Percentiles rank a stretch among this genome's conserved stretches.
Conservation (phyloP, 805 yeast genomes). For the Lachancea thermotolerans region DNA sequence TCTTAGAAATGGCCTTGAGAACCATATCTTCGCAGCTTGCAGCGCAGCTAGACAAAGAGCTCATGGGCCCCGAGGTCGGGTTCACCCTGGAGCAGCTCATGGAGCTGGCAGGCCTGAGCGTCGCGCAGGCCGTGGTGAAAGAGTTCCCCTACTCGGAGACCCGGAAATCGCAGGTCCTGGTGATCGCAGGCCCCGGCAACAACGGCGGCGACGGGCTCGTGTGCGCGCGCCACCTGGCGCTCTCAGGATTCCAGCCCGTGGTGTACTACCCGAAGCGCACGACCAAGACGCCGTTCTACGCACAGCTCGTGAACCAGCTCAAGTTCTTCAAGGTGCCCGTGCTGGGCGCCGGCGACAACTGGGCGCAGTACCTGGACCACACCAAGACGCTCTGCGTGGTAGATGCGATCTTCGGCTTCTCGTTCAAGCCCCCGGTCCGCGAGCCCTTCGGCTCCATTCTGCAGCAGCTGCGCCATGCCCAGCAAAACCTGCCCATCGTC, state of each 20-base stretch:
- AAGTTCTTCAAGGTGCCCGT: slow-evolving; percentile 55
- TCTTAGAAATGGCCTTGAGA: slow-evolving; percentile 24
- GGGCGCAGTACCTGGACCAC: slow-evolving; percentile 27
- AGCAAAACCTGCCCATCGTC: slow-evolving; percentile 47
- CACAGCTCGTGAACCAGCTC: slow-evolving; percentile 60
- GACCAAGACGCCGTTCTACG: slow-evolving; percentile 49
- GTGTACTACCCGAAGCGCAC: slow-evolving; percentile 72
- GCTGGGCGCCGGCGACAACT: slow-evolving; percentile 35
- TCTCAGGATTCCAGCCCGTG: slow-evolving; percentile 72
- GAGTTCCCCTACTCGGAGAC: slow-evolving; percentile 49
- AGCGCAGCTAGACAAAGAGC: slow-evolving; percentile 70
- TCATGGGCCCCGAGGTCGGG: slow-evolving; percentile 69
- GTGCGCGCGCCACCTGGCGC: slow-evolving; percentile 81
- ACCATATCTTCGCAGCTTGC: slow-evolving; percentile 50
- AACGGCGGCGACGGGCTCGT: slow-evolving; percentile 96
- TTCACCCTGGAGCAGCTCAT: slow-evolving; percentile 41
- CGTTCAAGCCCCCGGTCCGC: slow-evolving; percentile 83
- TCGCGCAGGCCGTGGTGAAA: slow-evolving; percentile 75
- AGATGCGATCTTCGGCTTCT: slow-evolving; percentile 89
- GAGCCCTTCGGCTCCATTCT: slow-evolving; percentile 58
- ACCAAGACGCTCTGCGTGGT: slow-evolving; percentile 44
- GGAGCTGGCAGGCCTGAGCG: slow-evolving; percentile 95
- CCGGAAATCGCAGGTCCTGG: slow-evolving; percentile 43
- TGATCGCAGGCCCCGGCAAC: slow-evolving; percentile 92
- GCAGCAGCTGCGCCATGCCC: slow-evolving; percentile 33